Percentiles rank a stretch among this genome's conserved stretches.
phyloP scores from a whole-genome alignment of 2,329 filamentous ascomycete species.

The Endothia cerciana region DNA sequence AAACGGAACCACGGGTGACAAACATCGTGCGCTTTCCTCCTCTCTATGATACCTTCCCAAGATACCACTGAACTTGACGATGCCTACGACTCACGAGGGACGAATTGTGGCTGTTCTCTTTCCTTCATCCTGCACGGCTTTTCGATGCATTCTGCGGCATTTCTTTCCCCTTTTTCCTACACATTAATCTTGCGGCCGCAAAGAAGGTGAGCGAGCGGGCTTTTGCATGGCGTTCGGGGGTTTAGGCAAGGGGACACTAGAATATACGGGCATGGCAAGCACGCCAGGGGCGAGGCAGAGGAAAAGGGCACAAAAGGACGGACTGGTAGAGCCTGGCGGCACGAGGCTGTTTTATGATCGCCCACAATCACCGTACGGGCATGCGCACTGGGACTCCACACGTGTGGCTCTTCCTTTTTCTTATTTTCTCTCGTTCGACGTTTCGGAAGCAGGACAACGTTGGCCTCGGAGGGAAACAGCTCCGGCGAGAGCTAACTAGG shows the following conservation, averaged over 20 bases:
- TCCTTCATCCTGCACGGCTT: constrained; percentile 7
- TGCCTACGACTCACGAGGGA: constrained; percentile 25
- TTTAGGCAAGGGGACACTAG: constrained; percentile 11
- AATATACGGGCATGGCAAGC: constrained; percentile 10
- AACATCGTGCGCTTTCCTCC: constrained; percentile 8
- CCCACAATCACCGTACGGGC: not conserved
- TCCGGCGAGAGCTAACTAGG: constrained; percentile 11
- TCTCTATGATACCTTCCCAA: constrained; percentile 24
- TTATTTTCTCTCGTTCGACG: not conserved
- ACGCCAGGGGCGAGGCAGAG: not conserved
- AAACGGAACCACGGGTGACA: not conserved
- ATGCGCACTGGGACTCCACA: constrained; percentile 17
- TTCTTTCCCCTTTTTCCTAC: constrained; percentile 13
- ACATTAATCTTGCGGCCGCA: constrained; percentile 20
- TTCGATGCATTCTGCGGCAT: constrained; percentile 21
- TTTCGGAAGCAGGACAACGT: not conserved
- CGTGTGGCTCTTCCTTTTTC: constrained; percentile 7
- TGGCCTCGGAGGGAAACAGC: constrained; percentile 9
- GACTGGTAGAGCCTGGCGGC: not conserved
- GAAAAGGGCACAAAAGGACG: constrained; percentile 19
- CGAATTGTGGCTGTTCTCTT: constrained; percentile 19
- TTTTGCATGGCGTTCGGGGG: constrained; percentile 26
- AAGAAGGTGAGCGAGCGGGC: constrained; percentile 5
- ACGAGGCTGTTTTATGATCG: constrained; percentile 11
- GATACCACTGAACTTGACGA: constrained; percentile 28